Base-by-base conservation (phyloP, 768 basidiomycete genomes). In the Cystofilobasidium macerans region DNA sequence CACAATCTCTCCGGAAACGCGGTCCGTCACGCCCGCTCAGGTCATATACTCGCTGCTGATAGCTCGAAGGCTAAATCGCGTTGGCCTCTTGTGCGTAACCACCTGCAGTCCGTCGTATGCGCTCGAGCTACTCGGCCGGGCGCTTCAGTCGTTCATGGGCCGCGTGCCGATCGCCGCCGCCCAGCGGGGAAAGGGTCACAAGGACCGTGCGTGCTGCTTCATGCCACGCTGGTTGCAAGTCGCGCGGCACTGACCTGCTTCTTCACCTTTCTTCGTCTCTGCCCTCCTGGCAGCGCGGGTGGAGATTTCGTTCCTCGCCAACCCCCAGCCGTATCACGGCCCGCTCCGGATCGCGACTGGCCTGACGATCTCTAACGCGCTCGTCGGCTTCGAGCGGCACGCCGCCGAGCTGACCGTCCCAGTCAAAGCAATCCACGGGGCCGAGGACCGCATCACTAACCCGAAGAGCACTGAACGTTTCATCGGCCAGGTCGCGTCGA, bases 261-360 rank as follows among this genome's bases (percentile, higher is more conserved):
- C 20, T 6, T 51, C 24, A 30, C n/a, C 48, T 32, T 59, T 5
- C 36, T 59, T 59, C 6, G 3, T 28, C 43, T 45, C 43, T 18
- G 24, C 28, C 35, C 24, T 6, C 1, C 36, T 20, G 57, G 16
- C 58, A 65, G 64, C 65, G 6, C 59, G 65, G 54, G 59, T 62
- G 20, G 65, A 67, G 30, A 33, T 62, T 40, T 54, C 48, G 22
- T 67, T 67, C 65, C 61, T 67, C 4, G 24, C 42, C 48, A 67
- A 67, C 51, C 65, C 59, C 30, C 60, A 61, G 24, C 16, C 51
- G 18, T 67, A 67, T 35, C 65, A 67, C 35, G 65, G 65, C 14
- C 65, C 65, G 36, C 59, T 67, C 16, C 35, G 65, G 24, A 62
- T 67, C 53, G 45, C 51, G 1, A 67, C 65, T 1, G 65, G 65